These are phyloP conservation scores for Lolium rigidum DNA, from an alignment of 176 grass and related monocot species.

Conservation along the genomic window DNA sequence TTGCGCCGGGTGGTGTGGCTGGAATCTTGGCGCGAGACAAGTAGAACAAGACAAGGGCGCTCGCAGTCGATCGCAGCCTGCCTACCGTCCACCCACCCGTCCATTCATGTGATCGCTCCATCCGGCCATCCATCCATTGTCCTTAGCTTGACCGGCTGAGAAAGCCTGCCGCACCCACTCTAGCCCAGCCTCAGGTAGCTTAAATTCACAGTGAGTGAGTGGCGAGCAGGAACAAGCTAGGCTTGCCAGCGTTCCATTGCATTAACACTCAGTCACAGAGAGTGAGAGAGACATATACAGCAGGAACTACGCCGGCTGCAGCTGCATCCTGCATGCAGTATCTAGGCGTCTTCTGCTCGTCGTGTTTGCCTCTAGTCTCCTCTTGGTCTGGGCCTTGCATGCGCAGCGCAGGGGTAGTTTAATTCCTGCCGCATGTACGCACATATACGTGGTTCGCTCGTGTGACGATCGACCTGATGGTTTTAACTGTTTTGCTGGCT, in stretches of 20 bases:
- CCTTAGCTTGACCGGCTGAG: slow-evolving; percentile 37
- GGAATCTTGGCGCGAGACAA: slow-evolving; percentile 62
- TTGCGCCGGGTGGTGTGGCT: slow-evolving; percentile 1
- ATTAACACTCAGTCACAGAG: background rate
- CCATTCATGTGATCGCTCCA: background rate
- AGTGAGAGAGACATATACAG: background rate
- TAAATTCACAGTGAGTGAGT: slow-evolving; percentile 39
- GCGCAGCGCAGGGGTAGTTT: slow-evolving; percentile 33
- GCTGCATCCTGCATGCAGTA: slow-evolving; percentile 14
- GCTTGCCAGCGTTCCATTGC: slow-evolving; percentile 29
- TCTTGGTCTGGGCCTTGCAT: slow-evolving; percentile 4
- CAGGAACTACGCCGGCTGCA: slow-evolving; percentile 12
- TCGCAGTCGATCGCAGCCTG: background rate
- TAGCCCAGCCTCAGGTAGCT: background rate
- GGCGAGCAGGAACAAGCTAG: slow-evolving; percentile 55
- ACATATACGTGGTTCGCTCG: background rate
- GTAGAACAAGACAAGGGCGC: slow-evolving; percentile 48
- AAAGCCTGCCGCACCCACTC: slow-evolving; percentile 39
- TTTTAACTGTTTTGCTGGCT: slow-evolving; percentile 56
- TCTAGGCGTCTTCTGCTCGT: slow-evolving; percentile 13
- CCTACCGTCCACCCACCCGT: background rate
- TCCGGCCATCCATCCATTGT: slow-evolving; percentile 5
- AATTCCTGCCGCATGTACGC: slow-evolving; percentile 37
- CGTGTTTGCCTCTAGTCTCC: background rate
- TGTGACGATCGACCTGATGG: slow-evolving; percentile 37